A percentile compares a stretch with the other conserved stretches of the same genome.
Evolutionary conservation across 192 early-diverging fungal genomes (phyloP).

Genomic region (Entomortierella lignicola): DNA sequence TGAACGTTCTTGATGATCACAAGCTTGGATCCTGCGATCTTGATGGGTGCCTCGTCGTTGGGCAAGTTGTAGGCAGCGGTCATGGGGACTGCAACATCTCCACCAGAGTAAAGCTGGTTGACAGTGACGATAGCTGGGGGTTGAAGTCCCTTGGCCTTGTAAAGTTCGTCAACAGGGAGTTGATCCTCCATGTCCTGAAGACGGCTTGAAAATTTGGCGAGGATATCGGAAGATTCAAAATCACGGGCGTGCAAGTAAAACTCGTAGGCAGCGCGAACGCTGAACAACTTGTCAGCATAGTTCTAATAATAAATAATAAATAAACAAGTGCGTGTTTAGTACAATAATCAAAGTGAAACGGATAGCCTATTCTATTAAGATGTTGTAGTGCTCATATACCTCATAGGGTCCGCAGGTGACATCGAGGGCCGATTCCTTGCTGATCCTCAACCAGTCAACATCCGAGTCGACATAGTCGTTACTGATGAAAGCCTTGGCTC

Average conservation of each 20-base stretch:
- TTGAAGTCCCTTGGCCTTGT: conserved; percentile 70
- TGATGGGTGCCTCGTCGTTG: conserved; percentile 81
- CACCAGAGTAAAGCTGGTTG: conserved; percentile 78
- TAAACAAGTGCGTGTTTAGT: background rate
- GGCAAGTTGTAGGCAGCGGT: conserved; percentile 83
- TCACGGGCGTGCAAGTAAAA: conserved; percentile 77
- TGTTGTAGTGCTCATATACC: conserved; percentile 52
- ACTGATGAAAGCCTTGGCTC: conserved; percentile 66
- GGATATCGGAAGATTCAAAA: conserved; percentile 60
- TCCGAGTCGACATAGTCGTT: conserved; percentile 77
- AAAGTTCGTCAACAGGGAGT: conserved; percentile 72
- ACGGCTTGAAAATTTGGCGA: conserved; percentile 74
- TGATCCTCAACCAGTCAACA: conserved; percentile 75
- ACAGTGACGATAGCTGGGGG: conserved; percentile 80
- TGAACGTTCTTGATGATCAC: conserved; percentile 85
- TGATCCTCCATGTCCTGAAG: conserved; percentile 74
- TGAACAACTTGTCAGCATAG: conserved; percentile 75
- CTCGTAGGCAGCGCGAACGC: conserved; percentile 76
- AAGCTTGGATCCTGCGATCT: conserved; percentile 73
- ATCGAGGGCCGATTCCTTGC: conserved; percentile 71
- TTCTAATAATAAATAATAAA: conserved; percentile 21
- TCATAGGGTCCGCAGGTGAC: conserved; percentile 80
- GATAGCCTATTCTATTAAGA: background rate
- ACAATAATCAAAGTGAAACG: background rate
- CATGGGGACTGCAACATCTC: conserved; percentile 80